Evolutionary conservation across 2,329 filamentous ascomycete genomes (phyloP), one percentile per base, ranked within the genome.

Genomic region (Fusarium sulawesiense): DNA sequence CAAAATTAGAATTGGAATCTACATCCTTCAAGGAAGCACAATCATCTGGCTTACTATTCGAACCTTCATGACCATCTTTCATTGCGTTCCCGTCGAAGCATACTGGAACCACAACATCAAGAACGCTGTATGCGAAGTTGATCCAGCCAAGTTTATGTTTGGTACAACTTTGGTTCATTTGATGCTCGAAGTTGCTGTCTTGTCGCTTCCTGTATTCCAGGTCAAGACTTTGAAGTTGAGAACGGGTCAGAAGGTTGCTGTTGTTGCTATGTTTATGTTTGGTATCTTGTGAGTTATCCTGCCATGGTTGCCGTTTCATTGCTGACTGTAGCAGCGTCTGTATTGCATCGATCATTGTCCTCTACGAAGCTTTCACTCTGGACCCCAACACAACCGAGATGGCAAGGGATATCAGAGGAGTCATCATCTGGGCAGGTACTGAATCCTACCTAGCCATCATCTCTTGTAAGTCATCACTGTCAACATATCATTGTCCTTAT

Each of bases 21-120:
- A 65, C 16, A 57, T 69, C 25, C 66, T 69, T 25, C 66, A 69
- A 10, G 66, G 27, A 12, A 30, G 60, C 27, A 69, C 65, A 8
- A 40, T 69, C 11, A 69, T 69, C 32, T 69, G 66, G 66, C 66
- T 69, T 10, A 69, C 66, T 23, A 61, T 69, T 11, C 65, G 66
- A 56, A 66, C 66, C 16, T 69, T 69, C 21, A 69, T 69, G 66
- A 69, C 66, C 12, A 69, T 66, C 32, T 69, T 69, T 29, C 66
- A 69, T 37, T 69, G 66, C 6, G 41, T 69, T 25, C 66, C 66
- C 0, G 60, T 69, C 30, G 47, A 50, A 20, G 65, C 66, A 7
- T 69, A 69, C 42, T 69, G 66, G 66, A 50, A 69, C 4, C 55
- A 66, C 20, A 69, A 56, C 23, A 69, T 69, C 23, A 66, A 69